Base-by-base conservation (phyloP, 2,329 filamentous ascomycete genomes). In the Hymenoscyphus repandus region DNA sequence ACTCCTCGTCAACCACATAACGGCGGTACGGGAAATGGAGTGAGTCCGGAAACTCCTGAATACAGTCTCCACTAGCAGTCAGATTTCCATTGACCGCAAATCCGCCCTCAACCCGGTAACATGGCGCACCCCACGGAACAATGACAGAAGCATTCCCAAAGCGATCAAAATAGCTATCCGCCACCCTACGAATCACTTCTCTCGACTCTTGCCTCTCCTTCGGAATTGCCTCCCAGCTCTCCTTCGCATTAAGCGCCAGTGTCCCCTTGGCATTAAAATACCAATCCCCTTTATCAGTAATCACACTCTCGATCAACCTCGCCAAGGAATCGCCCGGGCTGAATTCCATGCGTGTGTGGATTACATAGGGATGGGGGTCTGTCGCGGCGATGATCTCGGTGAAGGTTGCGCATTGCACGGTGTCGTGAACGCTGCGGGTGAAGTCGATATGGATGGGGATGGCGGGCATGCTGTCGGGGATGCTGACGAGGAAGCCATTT, bases 111-210 rank as follows among this genome's bases (percentile, higher is more conserved):
- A 52, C 38, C 2, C 50, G 33, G 11, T 49, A 36, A 38, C 50
- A 52, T 6, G 45, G 45, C 11, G 50, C 45, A 3, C 50, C 50
- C 50, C 50, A 52, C 1, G 50, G 50, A 5, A 52, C 45, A 5
- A 38, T 37, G 7, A 45, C 45, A 7, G 17, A 37, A 3, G 40
- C 40, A 30, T 50, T 49, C 12, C 18, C 44, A 40, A 46, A 52
- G 20, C 45, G 45, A 37, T 52, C 50, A 11, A 52, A 43, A 42
- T 52, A 52, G n/a, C 40, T 46, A 41, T 49, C 45, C 1, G 20
- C 50, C 5, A 40, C 42, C 7, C 22, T 15, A 30, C 49, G 45
- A n/a, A 52, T 40, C 2, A 52, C 39, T 9, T 40, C 40, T 30
- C 45, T 33, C 13, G 31, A 30, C 13, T 33, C 22, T 6, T 30